Conservation (phyloP, 129 eudicot genomes). For the Chrysanthemum makinoi region DNA sequence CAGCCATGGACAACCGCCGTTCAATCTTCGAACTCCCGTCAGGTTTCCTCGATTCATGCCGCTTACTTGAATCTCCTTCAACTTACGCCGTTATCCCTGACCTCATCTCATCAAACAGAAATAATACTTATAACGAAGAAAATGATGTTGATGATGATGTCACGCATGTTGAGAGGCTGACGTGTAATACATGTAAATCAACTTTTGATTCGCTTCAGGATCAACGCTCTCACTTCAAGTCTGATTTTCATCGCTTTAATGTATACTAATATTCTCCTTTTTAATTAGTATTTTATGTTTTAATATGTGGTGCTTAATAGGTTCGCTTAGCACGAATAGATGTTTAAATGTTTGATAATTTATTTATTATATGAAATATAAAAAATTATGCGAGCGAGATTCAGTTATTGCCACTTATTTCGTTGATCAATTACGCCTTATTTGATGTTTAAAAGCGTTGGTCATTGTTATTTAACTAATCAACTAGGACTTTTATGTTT, state of each 20-base stretch:
- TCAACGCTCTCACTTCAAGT: constrained; percentile 89
- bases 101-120: constrained; percentile 16
- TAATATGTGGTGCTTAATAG: too few species aligned
- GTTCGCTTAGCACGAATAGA: too few species aligned
- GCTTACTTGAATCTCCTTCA: constrained; percentile 55
- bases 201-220: constrained; percentile 78
- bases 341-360: too few species aligned
- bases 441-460: too few species aligned
- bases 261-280: constrained; percentile 28
- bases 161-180: constrained; percentile 52
- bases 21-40: constrained; percentile 80
- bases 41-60: constrained; percentile 70
- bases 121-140: background rate
- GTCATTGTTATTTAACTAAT: too few species aligned
- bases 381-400: too few species aligned
- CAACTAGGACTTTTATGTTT: too few species aligned
- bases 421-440: too few species aligned
- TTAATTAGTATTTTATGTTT: background rate
- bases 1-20: constrained; percentile 34
- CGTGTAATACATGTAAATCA: constrained; percentile 74
- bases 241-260: constrained; percentile 91
- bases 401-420: too few species aligned
- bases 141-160: constrained; percentile 7
- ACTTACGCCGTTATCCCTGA: constrained; percentile 23
- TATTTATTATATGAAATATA: too few species aligned